These are phyloP conservation scores for Ascochyta koolunga DNA, from an alignment of 2,329 filamentous ascomycete genomes.

Conservation along the genomic window DNA sequence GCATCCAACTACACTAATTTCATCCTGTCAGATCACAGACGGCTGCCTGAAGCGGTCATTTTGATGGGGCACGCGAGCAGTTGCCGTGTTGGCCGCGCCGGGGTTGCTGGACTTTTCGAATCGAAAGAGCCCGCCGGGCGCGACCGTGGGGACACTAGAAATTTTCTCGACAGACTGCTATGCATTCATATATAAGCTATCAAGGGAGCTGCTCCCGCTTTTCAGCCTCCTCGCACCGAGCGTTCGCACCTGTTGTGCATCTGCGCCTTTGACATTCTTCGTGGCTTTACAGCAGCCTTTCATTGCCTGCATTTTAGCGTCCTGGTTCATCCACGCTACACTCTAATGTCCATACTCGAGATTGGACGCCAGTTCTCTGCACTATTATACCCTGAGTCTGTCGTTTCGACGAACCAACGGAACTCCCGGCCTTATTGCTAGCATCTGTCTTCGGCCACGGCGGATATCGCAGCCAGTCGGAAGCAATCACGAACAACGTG, in stretches of 20 bases:
- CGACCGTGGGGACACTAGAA: constrained; percentile 29
- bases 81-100: constrained; percentile 6
- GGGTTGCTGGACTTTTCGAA: constrained; percentile 16
- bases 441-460: constrained; percentile 15
- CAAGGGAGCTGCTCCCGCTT: background rate
- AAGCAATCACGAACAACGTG: constrained; percentile 25
- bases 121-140: constrained; percentile 20
- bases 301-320: background rate
- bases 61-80: constrained; percentile 12
- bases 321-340: constrained; percentile 7
- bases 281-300: constrained; percentile 1
- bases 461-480: constrained; percentile 25
- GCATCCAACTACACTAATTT: constrained; percentile 3
- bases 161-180: constrained; percentile 24
- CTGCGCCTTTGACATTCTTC: constrained; percentile 8
- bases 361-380: constrained; percentile 2
- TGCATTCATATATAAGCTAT: constrained; percentile 26
- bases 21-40: constrained; percentile 9
- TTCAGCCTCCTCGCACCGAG: constrained; percentile 11
- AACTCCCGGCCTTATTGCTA: constrained; percentile 25
- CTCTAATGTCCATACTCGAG: constrained; percentile 1
- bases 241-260: constrained; percentile 11
- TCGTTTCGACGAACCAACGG: constrained; percentile 15
- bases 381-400: constrained; percentile 1
- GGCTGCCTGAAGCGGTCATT: constrained; percentile 5